Evolutionary conservation across 2,329 filamentous ascomycete genomes (phyloP).

Genomic region (Dothistroma septosporum): DNA sequence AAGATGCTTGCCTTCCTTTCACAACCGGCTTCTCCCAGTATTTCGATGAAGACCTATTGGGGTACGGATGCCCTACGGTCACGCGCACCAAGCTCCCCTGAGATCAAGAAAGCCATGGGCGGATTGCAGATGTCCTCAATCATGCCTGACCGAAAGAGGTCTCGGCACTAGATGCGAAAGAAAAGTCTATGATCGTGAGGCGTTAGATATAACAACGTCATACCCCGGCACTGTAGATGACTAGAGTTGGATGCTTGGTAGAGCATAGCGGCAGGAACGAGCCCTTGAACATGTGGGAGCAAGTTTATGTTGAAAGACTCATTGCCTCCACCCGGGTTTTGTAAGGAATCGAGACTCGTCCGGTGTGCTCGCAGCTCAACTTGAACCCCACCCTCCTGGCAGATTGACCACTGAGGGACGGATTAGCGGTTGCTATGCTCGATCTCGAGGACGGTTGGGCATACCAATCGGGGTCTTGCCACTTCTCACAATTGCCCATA

Average conservation of each 20-base stretch:
- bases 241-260: neutral
- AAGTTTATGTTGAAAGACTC: neutral
- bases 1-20: constrained; percentile 18
- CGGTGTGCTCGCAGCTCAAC: neutral
- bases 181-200: neutral
- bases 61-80: constrained; percentile 5
- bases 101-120: constrained; percentile 11
- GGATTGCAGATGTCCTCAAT: constrained; percentile 20
- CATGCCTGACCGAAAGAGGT: constrained; percentile 5
- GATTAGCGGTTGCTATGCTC: constrained; percentile 9
- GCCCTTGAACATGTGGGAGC: neutral
- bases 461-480: constrained; percentile 36
- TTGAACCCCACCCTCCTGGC: constrained; percentile 18
- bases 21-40: constrained; percentile 22
- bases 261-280: neutral
- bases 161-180: neutral
- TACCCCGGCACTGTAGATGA: neutral
- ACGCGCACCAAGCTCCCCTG: constrained; percentile 14
- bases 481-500: constrained; percentile 63
- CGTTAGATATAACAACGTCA: neutral
- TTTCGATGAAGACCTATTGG: constrained; percentile 20
- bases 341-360: neutral
- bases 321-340: neutral
- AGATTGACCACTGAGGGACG: constrained; percentile 19
- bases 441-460: neutral